Percentiles rank a stretch among this genome's conserved stretches.
These are phyloP conservation scores for Penstemon barbatus DNA, from an alignment of 257 asterid genomes.

Conservation along the genomic window DNA sequence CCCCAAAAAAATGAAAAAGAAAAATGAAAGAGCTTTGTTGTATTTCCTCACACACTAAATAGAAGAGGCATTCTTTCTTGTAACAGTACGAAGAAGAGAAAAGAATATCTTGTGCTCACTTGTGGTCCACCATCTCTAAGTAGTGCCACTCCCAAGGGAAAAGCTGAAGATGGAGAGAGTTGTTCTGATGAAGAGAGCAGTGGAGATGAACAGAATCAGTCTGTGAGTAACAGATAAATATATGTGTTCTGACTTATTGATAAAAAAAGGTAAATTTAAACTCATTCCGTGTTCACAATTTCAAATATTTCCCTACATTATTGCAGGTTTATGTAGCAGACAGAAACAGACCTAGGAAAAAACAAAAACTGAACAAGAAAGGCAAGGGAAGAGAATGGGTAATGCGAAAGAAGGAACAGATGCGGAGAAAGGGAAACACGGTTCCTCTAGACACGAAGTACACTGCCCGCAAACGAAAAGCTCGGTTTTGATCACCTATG, in stretches of 20 bases:
- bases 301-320: background rate
- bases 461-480: constrained; percentile 89
- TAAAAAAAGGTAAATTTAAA: background rate
- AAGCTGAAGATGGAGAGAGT: constrained; percentile 75
- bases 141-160: constrained; percentile 55
- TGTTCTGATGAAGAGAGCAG: constrained; percentile 71
- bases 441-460: constrained; percentile 79
- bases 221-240: constrained; percentile 43
- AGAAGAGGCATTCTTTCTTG: constrained; percentile 6
- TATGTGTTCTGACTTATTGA: background rate
- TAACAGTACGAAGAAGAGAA: constrained; percentile 78
- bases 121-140: constrained; percentile 82
- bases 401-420: constrained; percentile 67
- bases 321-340: constrained; percentile 72
- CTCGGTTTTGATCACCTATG: constrained; percentile 50
- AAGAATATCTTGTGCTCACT: constrained; percentile 87
- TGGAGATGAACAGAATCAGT: constrained; percentile 69
- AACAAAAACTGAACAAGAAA: constrained; percentile 75
- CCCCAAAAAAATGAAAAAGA: background rate
- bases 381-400: constrained; percentile 82
- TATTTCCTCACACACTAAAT: background rate
- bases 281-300: background rate
- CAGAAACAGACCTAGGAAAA: constrained; percentile 76
- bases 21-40: background rate
- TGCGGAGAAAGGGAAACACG: constrained; percentile 70